phyloP scores from a whole-genome alignment of 352 stramenopile species.

The Phytophthora sp. region DNA sequence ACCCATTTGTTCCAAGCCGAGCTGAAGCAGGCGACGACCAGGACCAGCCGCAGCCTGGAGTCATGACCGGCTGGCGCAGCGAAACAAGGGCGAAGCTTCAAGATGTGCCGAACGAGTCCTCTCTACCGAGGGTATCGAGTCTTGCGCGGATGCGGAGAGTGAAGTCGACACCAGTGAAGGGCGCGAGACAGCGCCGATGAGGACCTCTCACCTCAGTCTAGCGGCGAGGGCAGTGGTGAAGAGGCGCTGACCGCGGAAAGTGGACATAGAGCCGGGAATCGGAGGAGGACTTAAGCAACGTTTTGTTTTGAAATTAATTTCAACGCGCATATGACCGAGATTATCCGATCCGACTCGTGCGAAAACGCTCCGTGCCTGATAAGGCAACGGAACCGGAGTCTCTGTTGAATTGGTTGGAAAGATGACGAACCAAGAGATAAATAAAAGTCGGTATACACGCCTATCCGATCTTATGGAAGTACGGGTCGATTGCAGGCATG shows the following conservation, averaged over 20 bases:
- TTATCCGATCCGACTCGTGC: background rate
- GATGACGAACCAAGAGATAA: constrained; percentile 3
- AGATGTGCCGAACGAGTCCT: too few relatives aligned
- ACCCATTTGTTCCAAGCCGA: too few relatives aligned
- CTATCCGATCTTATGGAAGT: constrained; percentile 14
- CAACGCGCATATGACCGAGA: background rate
- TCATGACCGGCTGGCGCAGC: too few relatives aligned
- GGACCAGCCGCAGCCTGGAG: too few relatives aligned
- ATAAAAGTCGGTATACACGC: constrained; percentile 2
- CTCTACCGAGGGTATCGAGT: too few relatives aligned
- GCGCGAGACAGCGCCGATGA: background rate
- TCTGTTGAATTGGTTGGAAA: background rate
- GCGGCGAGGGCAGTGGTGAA: background rate
- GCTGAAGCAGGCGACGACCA: too few relatives aligned
- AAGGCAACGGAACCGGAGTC: constrained; percentile 3
- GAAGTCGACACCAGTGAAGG: too few relatives aligned
- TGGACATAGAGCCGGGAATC: background rate
- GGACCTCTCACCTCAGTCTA: background rate
- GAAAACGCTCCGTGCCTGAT: background rate
- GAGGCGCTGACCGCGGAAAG: background rate
- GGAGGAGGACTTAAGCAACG: background rate
- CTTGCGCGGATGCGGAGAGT: too few relatives aligned
- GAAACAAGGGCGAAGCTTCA: too few relatives aligned
- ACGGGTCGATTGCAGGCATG: background rate
- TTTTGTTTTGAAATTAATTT: background rate